Evolutionary conservation across 345 rosid genomes (phyloP).

Genomic region (Raphanus sativus): DNA sequence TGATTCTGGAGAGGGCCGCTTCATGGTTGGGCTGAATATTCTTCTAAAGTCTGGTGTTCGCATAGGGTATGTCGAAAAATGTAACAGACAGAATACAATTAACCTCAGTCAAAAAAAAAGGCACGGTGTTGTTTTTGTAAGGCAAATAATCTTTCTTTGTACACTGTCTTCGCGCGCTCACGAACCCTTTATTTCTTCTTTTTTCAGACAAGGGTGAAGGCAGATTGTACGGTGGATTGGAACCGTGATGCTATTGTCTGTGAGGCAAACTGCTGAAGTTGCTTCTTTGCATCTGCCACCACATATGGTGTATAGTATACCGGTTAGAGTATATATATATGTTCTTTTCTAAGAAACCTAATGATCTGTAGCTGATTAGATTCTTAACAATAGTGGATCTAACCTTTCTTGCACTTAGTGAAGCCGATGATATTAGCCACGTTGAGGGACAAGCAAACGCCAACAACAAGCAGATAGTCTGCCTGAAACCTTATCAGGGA

Average conservation of each 20-base stretch:
- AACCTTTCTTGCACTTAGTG: constrained; percentile 71
- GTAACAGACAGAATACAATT: neutral
- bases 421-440: constrained; percentile 68
- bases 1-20: too few species aligned
- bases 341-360: neutral
- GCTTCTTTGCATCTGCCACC: constrained; percentile 62
- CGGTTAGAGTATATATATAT: neutral
- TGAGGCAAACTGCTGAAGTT: constrained; percentile 51
- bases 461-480: constrained; percentile 66
- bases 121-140: constrained; percentile 10
- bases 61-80: constrained; percentile 1
- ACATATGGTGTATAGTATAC: neutral
- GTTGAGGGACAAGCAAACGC: constrained; percentile 63
- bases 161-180: constrained; percentile 26
- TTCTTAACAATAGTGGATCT: neutral
- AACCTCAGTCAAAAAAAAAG: constrained; percentile 31
- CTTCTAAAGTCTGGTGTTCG: too few species aligned
- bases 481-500: constrained; percentile 62
- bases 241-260: constrained; percentile 80
- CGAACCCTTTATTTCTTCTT: neutral
- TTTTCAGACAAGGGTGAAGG: constrained; percentile 73
- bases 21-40: too few species aligned
- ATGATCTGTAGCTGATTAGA: constrained; percentile 3
- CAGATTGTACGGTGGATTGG: constrained; percentile 86
- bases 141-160: constrained; percentile 18